These are phyloP conservation scores for Erucastrum elatum DNA, from an alignment of 345 rosid species.

Conservation along the genomic window DNA sequence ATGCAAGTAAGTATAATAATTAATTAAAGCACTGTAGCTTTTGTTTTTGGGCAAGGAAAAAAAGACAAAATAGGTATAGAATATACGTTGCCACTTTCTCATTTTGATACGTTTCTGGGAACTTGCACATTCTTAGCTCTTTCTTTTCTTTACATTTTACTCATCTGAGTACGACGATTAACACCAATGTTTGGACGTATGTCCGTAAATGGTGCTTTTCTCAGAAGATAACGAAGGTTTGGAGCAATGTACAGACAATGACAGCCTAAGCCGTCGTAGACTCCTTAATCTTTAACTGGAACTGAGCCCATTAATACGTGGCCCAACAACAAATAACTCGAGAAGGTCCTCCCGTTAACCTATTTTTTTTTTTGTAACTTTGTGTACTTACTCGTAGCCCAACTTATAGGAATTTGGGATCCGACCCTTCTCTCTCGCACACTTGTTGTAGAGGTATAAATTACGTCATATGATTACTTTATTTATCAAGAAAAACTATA, in stretches of 20 bases:
- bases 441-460: neutral
- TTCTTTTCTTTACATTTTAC: neutral
- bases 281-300: neutral
- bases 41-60: too few species aligned
- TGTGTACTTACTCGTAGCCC: neutral
- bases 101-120: neutral
- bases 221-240: neutral
- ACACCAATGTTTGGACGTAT: conserved; percentile 29
- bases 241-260: neutral
- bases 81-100: neutral
- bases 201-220: neutral
- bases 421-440: neutral
- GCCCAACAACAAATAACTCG: neutral
- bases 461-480: neutral
- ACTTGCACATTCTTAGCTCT: neutral
- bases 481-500: conserved; percentile 2
- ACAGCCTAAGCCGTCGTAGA: neutral
- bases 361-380: neutral
- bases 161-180: neutral
- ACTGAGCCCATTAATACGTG: neutral
- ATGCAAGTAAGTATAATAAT: too few species aligned
- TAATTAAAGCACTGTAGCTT: too few species aligned
- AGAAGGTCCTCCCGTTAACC: neutral
- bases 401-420: neutral
- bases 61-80: neutral